These are phyloP conservation scores for Neostapfia colusana DNA, from an alignment of 176 grass and related monocot species.

Conservation along the genomic window DNA sequence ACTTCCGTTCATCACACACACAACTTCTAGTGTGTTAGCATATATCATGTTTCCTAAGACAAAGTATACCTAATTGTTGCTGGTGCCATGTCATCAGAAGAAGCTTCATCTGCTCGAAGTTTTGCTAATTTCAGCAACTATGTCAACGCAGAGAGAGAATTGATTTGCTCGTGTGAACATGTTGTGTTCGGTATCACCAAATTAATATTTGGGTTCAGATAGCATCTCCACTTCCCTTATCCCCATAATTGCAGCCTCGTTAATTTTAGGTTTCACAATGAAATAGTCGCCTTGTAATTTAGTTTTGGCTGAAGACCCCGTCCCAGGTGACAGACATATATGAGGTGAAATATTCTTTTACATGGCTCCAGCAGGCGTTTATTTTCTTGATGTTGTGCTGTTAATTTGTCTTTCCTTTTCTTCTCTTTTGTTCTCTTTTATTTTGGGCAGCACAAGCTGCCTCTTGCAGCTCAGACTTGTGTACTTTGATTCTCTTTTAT, in stretches of 20 bases:
- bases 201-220: not conserved
- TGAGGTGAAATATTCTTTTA: not conserved
- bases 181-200: slow-evolving; percentile 1
- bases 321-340: not conserved
- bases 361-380: too few relatives aligned
- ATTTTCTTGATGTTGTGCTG: too few relatives aligned
- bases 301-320: not conserved
- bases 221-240: not conserved
- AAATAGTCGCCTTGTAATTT: not conserved
- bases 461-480: too few relatives aligned
- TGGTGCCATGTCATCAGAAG: slow-evolving; percentile 6
- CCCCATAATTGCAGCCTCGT: not conserved
- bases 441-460: too few relatives aligned
- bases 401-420: too few relatives aligned
- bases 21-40: not conserved
- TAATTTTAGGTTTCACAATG: not conserved
- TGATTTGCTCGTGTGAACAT: not conserved
- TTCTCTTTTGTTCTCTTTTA: too few relatives aligned
- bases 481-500: too few relatives aligned
- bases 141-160: not conserved
- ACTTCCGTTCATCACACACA: not conserved
- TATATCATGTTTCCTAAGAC: not conserved
- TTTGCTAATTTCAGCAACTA: not conserved
- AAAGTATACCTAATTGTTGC: slow-evolving; percentile 25
- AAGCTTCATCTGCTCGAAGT: slow-evolving; percentile 11